phyloP scores from a whole-genome alignment of 225 moss, liverwort and hornwort species.

The Antitrichia curtipendula region DNA sequence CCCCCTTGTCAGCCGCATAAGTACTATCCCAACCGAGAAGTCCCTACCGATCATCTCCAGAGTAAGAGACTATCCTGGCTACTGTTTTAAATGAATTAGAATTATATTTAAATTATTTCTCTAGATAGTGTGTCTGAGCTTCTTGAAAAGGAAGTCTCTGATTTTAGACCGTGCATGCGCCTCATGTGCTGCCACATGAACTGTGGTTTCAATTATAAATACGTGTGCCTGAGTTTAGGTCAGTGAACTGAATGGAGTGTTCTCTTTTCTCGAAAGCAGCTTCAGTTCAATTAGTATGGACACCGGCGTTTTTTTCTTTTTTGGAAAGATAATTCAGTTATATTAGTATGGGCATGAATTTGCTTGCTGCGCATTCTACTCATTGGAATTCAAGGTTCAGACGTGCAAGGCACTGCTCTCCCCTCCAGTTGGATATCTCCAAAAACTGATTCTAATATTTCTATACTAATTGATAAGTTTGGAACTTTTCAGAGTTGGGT shows the following conservation, averaged over 20 bases:
- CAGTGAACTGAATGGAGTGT: neutral
- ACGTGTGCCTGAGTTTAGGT: neutral
- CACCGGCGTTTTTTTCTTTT: neutral
- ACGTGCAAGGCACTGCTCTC: neutral
- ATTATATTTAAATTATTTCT: neutral
- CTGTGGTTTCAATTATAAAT: neutral
- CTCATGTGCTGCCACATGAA: neutral
- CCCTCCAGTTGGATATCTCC: neutral
- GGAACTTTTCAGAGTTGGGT: slow-evolving; percentile 25
- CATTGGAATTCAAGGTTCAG: neutral
- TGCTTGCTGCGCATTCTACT: neutral
- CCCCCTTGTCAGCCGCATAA: slow-evolving; percentile 29
- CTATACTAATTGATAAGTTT: neutral
- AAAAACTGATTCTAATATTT: neutral
- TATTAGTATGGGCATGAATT: neutral
- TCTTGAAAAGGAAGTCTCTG: neutral
- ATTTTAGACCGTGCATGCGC: neutral
- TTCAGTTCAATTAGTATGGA: too few relatives aligned
- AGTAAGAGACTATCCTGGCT: neutral
- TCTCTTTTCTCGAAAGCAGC: too few relatives aligned
- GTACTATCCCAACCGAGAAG: slow-evolving; percentile 35
- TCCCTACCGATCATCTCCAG: slow-evolving; percentile 24
- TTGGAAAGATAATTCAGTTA: neutral
- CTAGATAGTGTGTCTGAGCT: neutral
- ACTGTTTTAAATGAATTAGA: neutral